Conservation (phyloP, 1,139 yeast species). For the Yarrowia galli region DNA sequence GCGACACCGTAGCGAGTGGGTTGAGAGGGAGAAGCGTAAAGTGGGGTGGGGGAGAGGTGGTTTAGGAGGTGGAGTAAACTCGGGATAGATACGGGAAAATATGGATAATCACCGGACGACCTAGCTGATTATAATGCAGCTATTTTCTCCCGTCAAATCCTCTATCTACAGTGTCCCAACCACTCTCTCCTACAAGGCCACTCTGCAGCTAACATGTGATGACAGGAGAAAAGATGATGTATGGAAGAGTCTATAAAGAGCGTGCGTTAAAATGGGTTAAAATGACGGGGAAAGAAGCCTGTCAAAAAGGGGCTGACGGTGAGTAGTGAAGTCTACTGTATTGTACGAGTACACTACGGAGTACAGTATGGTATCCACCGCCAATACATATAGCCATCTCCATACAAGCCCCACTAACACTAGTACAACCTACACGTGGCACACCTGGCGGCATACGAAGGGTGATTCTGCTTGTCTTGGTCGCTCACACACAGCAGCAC, state of each 20-base stretch:
- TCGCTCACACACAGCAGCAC: no score
- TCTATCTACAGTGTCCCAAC: no score
- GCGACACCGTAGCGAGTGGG: background rate
- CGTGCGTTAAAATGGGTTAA: background rate
- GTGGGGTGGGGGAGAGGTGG: no score
- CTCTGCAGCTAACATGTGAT: slow-evolving; percentile 25
- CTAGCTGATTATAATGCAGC: no score
- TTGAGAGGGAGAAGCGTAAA: background rate
- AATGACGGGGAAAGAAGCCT: background rate
- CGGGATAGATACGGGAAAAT: background rate
- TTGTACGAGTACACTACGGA: no score
- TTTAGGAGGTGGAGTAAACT: no score
- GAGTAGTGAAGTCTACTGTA: no score
- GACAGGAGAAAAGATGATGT: slow-evolving; percentile 17
- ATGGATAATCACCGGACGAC: no score
- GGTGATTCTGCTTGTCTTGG: background rate
- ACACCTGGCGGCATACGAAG: background rate
- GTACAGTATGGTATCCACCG: no score
- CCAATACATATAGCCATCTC: no score
- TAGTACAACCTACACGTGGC: background rate
- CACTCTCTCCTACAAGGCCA: background rate
- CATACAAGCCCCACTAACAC: background rate
- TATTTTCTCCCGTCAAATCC: no score
- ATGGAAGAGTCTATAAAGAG: slow-evolving; percentile 9
- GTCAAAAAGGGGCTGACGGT: background rate